Percentiles rank a stretch among this genome's conserved stretches.
These are phyloP conservation scores for Penicillium rolfsii DNA, from an alignment of 2,329 filamentous ascomycete species.

Conservation along the genomic window DNA sequence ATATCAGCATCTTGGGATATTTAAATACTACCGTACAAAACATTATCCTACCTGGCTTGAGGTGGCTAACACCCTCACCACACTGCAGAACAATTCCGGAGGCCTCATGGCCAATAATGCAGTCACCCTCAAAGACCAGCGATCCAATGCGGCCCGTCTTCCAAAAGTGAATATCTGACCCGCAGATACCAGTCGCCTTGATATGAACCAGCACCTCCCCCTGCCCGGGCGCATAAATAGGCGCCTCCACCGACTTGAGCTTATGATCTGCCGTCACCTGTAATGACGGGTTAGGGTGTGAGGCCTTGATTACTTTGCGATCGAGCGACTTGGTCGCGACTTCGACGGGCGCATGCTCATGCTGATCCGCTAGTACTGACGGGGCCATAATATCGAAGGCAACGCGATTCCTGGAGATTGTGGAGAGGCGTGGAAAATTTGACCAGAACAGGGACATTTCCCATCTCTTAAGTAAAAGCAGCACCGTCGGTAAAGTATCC, in stretches of 20 bases:
- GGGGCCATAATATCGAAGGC: slow-evolving; percentile 13
- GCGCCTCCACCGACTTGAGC: slow-evolving; percentile 60
- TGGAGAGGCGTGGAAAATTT: not conserved
- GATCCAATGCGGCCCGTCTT: slow-evolving; percentile 66
- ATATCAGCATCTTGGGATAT: not conserved
- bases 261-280: slow-evolving; percentile 64
- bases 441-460: slow-evolving; percentile 1
- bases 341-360: slow-evolving; percentile 1
- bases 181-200: slow-evolving; percentile 67
- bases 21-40: no score
- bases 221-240: slow-evolving; percentile 57
- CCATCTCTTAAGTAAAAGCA: slow-evolving; percentile 1
- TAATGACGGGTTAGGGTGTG: slow-evolving; percentile 57
- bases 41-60: slow-evolving; percentile 49
- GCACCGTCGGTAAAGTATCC: slow-evolving; percentile 7
- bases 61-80: slow-evolving; percentile 57
- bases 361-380: slow-evolving; percentile 20
- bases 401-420: not conserved
- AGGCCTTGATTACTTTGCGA: slow-evolving; percentile 16
- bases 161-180: slow-evolving; percentile 73
- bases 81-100: slow-evolving; percentile 63
- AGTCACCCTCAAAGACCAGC: slow-evolving; percentile 64
- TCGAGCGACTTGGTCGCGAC: slow-evolving; percentile 13
- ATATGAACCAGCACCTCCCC: slow-evolving; percentile 65
- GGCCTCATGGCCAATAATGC: slow-evolving; percentile 68